Evolutionary conservation across 225 moss, liverwort and hornwort species (phyloP).

Genomic region (Ulota crispa): DNA sequence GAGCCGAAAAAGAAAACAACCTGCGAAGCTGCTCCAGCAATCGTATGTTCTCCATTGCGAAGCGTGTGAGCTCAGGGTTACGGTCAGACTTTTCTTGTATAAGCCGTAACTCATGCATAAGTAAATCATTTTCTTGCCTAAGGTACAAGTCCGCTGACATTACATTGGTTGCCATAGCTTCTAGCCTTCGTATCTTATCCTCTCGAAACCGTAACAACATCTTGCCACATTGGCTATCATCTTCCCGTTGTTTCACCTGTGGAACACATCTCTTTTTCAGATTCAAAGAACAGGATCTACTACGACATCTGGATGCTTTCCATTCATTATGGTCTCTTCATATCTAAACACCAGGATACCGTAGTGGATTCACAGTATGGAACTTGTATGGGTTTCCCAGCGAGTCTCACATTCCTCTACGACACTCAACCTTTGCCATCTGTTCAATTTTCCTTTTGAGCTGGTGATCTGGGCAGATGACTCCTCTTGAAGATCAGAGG

Average conservation of each 20-base stretch:
- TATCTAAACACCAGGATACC: not conserved
- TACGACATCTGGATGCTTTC: not conserved
- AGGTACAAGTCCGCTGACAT: constrained; percentile 58
- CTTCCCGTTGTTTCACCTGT: constrained; percentile 67
- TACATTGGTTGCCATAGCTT: constrained; percentile 48
- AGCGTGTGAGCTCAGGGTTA: constrained; percentile 93
- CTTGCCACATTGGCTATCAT: constrained; percentile 63
- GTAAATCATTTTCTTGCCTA: constrained; percentile 63
- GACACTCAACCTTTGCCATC: too few species aligned
- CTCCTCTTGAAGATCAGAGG: too few species aligned
- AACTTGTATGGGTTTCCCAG: too few species aligned
- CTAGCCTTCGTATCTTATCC: constrained; percentile 57
- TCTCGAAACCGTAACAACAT: constrained; percentile 69
- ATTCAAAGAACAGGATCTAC: not conserved
- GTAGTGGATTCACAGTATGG: too few species aligned
- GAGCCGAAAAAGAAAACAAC: constrained; percentile 31
- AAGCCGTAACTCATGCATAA: constrained; percentile 73
- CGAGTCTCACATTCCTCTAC: too few species aligned
- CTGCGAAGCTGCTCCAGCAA: constrained; percentile 90
- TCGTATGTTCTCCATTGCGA: constrained; percentile 96
- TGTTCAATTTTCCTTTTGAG: too few species aligned
- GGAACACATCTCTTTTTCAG: constrained; percentile 18
- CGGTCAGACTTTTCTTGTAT: constrained; percentile 74
- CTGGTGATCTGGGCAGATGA: too few species aligned
- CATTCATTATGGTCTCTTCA: not conserved